These are phyloP conservation scores for Hibiscus syriacus DNA, from an alignment of 345 rosid genomes.

Conservation along the genomic window DNA sequence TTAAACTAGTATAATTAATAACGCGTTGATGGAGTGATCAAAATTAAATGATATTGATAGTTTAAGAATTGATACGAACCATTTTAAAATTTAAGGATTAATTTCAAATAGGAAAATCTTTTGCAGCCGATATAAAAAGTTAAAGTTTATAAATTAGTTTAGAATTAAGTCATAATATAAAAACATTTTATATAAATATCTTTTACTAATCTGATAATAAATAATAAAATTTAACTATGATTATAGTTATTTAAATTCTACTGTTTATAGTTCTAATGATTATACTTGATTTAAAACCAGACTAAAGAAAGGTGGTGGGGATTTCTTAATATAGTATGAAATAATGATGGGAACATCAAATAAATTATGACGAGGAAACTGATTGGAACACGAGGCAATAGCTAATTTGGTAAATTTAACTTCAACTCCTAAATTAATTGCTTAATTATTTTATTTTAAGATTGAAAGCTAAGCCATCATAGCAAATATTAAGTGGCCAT, in stretches of 20 bases:
- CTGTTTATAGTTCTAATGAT: neutral
- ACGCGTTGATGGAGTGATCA: too few species aligned
- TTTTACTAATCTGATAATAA: too few species aligned
- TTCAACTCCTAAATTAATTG: neutral
- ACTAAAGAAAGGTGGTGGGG: neutral
- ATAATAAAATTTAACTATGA: neutral
- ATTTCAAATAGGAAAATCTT: too few species aligned
- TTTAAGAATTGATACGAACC: too few species aligned
- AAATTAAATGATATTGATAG: too few species aligned
- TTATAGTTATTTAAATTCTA: too few species aligned
- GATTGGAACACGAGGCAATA: neutral
- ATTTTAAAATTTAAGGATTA: too few species aligned
- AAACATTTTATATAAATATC: too few species aligned
- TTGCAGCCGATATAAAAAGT: too few species aligned
- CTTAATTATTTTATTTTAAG: neutral
- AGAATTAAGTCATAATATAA: too few species aligned
- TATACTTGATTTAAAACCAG: neutral
- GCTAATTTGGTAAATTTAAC: neutral
- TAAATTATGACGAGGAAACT: neutral
- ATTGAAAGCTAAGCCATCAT: neutral
- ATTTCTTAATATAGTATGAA: neutral
- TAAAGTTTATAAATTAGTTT: too few species aligned
- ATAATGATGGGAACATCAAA: conserved; percentile 2
- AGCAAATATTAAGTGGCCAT: neutral
- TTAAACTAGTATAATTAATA: too few species aligned